Evolutionary conservation across 495 filamentous ascomycete species (phyloP).

Genomic region (Neurospora sp.): DNA sequence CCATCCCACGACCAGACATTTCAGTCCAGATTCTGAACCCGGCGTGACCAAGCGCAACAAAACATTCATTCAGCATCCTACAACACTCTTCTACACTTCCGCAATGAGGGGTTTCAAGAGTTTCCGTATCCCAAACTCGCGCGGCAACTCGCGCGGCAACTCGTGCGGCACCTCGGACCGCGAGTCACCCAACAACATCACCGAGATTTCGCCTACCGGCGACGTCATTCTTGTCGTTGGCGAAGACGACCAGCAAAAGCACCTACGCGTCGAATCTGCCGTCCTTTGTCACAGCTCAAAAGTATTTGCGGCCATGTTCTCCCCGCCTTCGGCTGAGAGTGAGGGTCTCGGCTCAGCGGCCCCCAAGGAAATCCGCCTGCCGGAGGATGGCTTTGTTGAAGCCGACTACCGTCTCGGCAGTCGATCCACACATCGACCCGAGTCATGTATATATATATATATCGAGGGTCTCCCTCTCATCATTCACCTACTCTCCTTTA

Average conservation of each 20-base stretch:
- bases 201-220: not conserved
- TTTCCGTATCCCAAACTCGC: not conserved
- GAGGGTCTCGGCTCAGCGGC: not conserved
- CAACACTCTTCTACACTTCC: not conserved
- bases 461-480: too few species aligned
- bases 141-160: not conserved
- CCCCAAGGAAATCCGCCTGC: not conserved
- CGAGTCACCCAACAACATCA: not conserved
- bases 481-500: too few species aligned
- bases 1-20: not conserved
- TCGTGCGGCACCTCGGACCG: not conserved
- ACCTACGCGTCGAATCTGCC: not conserved
- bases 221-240: not conserved
- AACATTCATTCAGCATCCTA: not conserved
- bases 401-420: too few species aligned
- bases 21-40: not conserved
- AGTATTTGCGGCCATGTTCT: not conserved
- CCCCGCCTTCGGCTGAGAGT: not conserved
- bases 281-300: not conserved
- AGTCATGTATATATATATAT: too few species aligned
- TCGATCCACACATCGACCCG: too few species aligned
- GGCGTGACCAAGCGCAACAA: not conserved
- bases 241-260: not conserved
- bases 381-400: not conserved
- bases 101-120: not conserved